phyloP scores from a whole-genome alignment of 768 basidiomycete species.

The Lactarius sanguifluus region DNA sequence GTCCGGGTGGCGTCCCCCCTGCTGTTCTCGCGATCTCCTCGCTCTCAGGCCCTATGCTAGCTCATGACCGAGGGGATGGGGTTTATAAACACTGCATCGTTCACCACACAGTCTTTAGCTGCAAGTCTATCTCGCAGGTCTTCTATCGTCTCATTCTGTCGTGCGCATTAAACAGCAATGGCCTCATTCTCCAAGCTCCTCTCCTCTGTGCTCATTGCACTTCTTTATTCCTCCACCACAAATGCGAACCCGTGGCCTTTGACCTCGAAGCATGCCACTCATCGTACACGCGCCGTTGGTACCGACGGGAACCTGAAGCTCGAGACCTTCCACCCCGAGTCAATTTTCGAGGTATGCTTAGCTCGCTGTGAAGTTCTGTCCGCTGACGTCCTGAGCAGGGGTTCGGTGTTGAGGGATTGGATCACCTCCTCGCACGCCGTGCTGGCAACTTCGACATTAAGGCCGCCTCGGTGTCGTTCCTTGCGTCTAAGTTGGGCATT shows the following conservation, averaged over 20 bases:
- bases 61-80: background rate
- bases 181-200: constrained; percentile 31
- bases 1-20: background rate
- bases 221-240: constrained; percentile 30
- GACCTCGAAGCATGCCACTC: constrained; percentile 31
- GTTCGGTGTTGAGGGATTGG: constrained; percentile 31
- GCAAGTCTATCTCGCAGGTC: background rate
- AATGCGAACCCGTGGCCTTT: constrained; percentile 30
- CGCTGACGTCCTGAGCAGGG: constrained; percentile 25
- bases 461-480: constrained; percentile 32
- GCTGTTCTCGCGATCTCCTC: background rate
- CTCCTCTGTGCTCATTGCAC: constrained; percentile 31
- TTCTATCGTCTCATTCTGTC: background rate
- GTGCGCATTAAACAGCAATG: constrained; percentile 7
- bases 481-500: constrained; percentile 31
- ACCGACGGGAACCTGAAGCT: constrained; percentile 25
- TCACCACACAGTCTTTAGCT: background rate
- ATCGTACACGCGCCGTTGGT: constrained; percentile 30
- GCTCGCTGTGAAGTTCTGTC: background rate
- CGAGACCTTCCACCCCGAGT: constrained; percentile 34
- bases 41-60: background rate
- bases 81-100: background rate
- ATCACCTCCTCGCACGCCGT: constrained; percentile 32
- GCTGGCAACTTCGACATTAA: constrained; percentile 28
- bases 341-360: constrained; percentile 31